Conservation (phyloP, 2,329 filamentous ascomycete species). For the Ceratocystis smalleyi region DNA sequence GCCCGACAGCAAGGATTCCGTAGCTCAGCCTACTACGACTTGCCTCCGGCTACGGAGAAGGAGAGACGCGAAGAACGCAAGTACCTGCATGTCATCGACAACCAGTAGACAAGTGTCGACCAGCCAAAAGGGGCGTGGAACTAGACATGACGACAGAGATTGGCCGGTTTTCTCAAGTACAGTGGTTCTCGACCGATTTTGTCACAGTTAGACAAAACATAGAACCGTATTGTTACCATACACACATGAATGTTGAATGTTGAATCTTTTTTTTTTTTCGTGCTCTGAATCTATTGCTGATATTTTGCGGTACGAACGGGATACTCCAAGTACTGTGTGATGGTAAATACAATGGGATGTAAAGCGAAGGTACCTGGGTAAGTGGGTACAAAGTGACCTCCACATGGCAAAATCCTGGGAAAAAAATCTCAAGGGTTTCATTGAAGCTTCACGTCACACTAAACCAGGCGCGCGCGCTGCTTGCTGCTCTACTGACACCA, state of each 20-base stretch:
- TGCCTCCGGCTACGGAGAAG: conserved; percentile 85
- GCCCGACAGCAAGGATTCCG: conserved; percentile 65
- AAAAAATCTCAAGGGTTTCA: neutral
- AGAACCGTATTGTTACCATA: conserved; percentile 6
- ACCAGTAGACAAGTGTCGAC: conserved; percentile 43
- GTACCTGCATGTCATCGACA: conserved; percentile 85
- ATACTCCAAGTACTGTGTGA: neutral
- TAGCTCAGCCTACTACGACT: conserved; percentile 75
- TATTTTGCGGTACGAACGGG: too few species aligned
- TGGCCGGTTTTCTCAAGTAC: conserved; percentile 8
- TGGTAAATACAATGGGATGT: neutral
- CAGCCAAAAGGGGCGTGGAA: neutral
- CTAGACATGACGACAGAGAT: neutral
- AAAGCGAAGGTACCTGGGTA: neutral
- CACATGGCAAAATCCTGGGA: neutral
- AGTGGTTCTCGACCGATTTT: conserved; percentile 11
- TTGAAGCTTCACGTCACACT: neutral
- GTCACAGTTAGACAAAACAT: conserved; percentile 11
- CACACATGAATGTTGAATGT: neutral
- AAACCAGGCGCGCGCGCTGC: neutral
- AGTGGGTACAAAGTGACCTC: neutral
- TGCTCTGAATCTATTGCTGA: neutral
- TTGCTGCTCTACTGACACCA: too few species aligned
- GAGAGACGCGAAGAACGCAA: conserved; percentile 93
- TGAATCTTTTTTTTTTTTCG: neutral